phyloP scores from a whole-genome alignment of 306 rosid species.

The Erythrophleum fordii region DNA sequence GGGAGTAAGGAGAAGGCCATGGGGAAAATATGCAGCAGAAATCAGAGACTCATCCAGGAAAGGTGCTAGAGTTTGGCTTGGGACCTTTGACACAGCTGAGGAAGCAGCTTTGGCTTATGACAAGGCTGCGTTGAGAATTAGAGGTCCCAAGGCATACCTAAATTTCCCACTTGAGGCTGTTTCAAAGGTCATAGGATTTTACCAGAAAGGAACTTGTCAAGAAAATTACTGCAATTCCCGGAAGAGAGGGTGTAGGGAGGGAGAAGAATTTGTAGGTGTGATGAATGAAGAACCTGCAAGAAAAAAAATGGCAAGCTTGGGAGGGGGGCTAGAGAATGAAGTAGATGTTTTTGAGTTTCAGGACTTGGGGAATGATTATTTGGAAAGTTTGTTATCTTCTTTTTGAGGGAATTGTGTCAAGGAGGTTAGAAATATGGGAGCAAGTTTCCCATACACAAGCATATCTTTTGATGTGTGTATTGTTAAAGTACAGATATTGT shows the following conservation, averaged over 20 bases:
- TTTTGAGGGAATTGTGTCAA: slow-evolving; percentile 43
- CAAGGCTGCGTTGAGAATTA: slow-evolving; percentile 88
- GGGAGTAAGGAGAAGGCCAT: slow-evolving; percentile 93
- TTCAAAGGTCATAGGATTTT: slow-evolving; percentile 48
- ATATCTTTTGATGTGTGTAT: slow-evolving; percentile 12
- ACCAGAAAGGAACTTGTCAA: not conserved
- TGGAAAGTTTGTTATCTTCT: slow-evolving; percentile 79
- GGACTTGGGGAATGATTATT: slow-evolving; percentile 82
- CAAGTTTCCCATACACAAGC: not conserved
- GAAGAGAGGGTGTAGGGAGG: slow-evolving; percentile 50
- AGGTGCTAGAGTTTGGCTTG: slow-evolving; percentile 94
- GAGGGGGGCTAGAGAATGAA: slow-evolving; percentile 44
- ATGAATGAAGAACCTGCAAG: slow-evolving; percentile 43
- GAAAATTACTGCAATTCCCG: slow-evolving; percentile 29
- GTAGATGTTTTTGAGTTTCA: slow-evolving; percentile 70
- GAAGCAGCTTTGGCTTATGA: slow-evolving; percentile 97
- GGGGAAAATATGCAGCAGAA: slow-evolving; percentile 98
- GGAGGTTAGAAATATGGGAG: not conserved
- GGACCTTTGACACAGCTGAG: slow-evolving; percentile 87
- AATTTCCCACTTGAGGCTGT: slow-evolving; percentile 80
- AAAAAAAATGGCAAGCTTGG: slow-evolving; percentile 52
- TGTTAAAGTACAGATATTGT: not conserved
- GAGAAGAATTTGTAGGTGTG: slow-evolving; percentile 45
- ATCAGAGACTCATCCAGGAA: slow-evolving; percentile 83
- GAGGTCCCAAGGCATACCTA: slow-evolving; percentile 79